Conservation (phyloP, 2,329 filamentous ascomycete species). For the Pochonia chlamydosporia region DNA sequence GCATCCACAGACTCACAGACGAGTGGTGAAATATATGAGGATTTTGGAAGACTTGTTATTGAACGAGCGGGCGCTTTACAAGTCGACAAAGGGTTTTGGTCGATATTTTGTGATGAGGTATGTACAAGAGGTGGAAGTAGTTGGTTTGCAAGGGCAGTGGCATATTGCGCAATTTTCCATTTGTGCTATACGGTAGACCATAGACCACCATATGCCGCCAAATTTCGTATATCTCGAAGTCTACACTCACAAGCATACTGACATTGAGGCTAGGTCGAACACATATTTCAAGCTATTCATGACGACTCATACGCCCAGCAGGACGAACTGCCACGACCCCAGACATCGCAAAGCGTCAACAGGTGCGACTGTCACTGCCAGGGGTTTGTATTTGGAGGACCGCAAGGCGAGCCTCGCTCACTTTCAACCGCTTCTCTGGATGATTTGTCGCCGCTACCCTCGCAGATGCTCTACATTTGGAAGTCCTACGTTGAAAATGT, state of each 20-base stretch:
- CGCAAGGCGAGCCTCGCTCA: too few relatives aligned
- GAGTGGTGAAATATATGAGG: conserved; percentile 18
- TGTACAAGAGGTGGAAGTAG: not conserved
- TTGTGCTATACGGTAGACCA: too few relatives aligned
- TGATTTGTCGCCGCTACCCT: conserved; percentile 18
- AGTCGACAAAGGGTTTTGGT: conserved; percentile 25
- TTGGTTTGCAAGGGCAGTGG: too few relatives aligned
- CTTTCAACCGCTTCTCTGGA: conserved; percentile 9
- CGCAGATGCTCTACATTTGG: conserved; percentile 24
- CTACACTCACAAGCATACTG: too few relatives aligned
- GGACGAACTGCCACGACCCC: not conserved
- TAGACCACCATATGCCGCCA: too few relatives aligned
- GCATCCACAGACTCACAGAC: not conserved
- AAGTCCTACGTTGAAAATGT: conserved; percentile 22
- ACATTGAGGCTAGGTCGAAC: conserved; percentile 18
- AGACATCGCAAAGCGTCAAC: too few relatives aligned
- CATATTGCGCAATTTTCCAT: too few relatives aligned
- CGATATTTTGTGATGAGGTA: conserved; percentile 25
- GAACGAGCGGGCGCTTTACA: conserved; percentile 19
- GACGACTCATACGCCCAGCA: conserved; percentile 14
- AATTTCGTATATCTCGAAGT: too few relatives aligned
- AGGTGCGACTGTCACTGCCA: not conserved
- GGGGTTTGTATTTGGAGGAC: conserved; percentile 15
- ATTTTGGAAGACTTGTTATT: conserved; percentile 22
- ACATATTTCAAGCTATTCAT: conserved; percentile 24